Evolutionary conservation across 176 grass and related monocot genomes (phyloP).

Genomic region (Oryza officinalis): DNA sequence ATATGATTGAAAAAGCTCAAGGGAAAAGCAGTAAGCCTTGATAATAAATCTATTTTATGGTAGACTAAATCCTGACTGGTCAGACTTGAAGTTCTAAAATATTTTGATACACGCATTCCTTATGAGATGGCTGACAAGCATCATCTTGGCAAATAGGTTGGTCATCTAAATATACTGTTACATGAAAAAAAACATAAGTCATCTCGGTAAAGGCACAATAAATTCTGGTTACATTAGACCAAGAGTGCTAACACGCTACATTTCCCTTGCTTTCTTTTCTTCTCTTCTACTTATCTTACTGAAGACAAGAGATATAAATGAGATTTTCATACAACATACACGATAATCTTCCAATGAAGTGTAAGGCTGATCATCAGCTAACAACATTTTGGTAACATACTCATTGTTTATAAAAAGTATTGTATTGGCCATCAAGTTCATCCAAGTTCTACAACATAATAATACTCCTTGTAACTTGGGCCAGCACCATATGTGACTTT

Average conservation of each 20-base stretch:
- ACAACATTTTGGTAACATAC: neutral
- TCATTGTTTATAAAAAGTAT: neutral
- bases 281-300: neutral
- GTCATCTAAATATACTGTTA: neutral
- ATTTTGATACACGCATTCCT: neutral
- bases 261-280: neutral
- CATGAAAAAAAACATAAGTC: neutral
- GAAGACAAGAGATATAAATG: neutral
- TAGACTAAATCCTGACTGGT: neutral
- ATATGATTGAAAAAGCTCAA: neutral
- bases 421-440: neutral
- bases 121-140: neutral
- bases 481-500: neutral
- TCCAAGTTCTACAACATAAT: neutral
- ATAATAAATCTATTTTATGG: neutral
- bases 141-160: neutral
- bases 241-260: neutral
- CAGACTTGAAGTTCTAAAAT: slow-evolving; percentile 3
- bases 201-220: neutral
- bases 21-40: neutral
- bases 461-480: neutral
- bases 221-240: neutral
- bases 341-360: neutral
- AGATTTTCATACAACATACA: neutral
- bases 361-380: neutral